A percentile compares a stretch with the other conserved stretches of the same genome.
These are phyloP conservation scores for Hymenoscyphus fructigenus DNA, from an alignment of 2,329 filamentous ascomycete species.

Conservation along the genomic window DNA sequence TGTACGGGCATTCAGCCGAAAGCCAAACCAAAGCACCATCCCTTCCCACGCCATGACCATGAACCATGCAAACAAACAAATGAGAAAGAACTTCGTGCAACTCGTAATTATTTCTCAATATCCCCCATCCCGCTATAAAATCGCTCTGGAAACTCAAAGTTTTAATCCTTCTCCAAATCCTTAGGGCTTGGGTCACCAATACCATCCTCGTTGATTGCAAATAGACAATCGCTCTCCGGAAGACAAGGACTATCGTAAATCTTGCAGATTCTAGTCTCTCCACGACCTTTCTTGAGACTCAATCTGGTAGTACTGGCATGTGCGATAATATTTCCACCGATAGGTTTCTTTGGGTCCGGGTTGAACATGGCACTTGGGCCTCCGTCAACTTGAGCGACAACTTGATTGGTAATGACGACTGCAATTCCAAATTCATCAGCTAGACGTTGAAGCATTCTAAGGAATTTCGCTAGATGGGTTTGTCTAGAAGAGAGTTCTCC, in stretches of 20 bases:
- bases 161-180: conserved; percentile 78
- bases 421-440: conserved; percentile 90
- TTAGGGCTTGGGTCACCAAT: conserved; percentile 96
- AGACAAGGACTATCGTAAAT: conserved; percentile 98
- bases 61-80: conserved; percentile 24
- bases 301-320: conserved; percentile 94
- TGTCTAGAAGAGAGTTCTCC: conserved; percentile 95
- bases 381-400: conserved; percentile 96
- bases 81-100: conserved; percentile 17
- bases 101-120: conserved; percentile 6
- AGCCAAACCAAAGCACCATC: conserved; percentile 21
- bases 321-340: conserved; percentile 97
- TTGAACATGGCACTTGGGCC: conserved; percentile 98
- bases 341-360: conserved; percentile 97
- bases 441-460: conserved; percentile 78
- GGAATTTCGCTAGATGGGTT: conserved; percentile 83
- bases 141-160: background rate
- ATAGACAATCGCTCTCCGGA: conserved; percentile 93
- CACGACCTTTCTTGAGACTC: conserved; percentile 92
- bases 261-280: conserved; percentile 95
- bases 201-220: conserved; percentile 95
- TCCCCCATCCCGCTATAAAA: background rate
- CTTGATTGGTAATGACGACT: conserved; percentile 97
- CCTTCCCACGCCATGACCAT: conserved; percentile 21
- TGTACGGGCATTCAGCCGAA: conserved; percentile 10